Base-by-base conservation (phyloP, 2,329 filamentous ascomycete species). In the Penicillium hesseltinei region DNA sequence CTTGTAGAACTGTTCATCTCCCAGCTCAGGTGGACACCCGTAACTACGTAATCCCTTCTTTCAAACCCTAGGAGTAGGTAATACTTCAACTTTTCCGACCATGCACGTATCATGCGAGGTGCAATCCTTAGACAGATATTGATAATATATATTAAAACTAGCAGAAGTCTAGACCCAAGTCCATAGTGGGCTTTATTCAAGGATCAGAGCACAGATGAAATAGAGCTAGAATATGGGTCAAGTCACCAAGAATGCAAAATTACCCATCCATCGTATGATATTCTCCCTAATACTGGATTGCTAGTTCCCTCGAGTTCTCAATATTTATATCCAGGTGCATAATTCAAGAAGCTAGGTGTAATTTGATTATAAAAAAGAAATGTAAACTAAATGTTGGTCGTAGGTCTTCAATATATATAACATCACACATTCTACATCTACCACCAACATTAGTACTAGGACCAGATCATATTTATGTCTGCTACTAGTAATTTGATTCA, bases 141-240 rank as follows among this genome's bases (percentile, higher is more conserved):
- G 25, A 19, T 9, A 4, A n/a, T 15, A 36, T 44, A 27, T 36
- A 31, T n/a, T 29, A 15, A 23, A 19, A n/a, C n/a, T 36, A 35
- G 29, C 29, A 36, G 6, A 17, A 53, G 54, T 53, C 54, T 57
- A 53, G 49, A 53, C 54, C 54, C 5, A 36, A 19, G 21, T 9
- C 11, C 17, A 23, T 21, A 49, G 3, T 25, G 33, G 48, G n/a
- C 13, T 40, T 19, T 45, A 6, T 36, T 10, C 19, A 4, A 35
- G 25, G 38, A 33, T 43, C 43, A 29, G 40, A 44, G 35, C 15
- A 33, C 23, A 31, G 19, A 23, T 25, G 17, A 19, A 44, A 38
- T 17, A 27, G n/a, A 48, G 35, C 31, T 35, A 21, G 19, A 25
- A 35, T 23, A 33, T 40, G 3, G 35, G 35, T 46, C 40, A 47